Evolutionary conservation across 257 asterid species (phyloP), one percentile per base, ranked within the genome.

Genomic region (Cynanchum wilfordii): DNA sequence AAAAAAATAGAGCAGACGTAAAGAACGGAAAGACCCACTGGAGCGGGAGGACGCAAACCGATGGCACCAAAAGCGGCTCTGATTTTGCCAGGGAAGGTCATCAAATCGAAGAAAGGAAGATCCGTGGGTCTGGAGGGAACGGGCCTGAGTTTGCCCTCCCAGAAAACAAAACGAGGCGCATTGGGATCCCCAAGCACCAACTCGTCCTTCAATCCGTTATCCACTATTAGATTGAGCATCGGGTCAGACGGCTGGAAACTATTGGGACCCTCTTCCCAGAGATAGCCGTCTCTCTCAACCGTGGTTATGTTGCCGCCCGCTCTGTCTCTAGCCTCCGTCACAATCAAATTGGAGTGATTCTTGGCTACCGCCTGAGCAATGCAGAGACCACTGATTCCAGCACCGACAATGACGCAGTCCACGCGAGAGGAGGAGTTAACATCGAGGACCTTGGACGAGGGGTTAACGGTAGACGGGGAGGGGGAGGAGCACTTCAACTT

Each of bases 241-340:
- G 97, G 80, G 73, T 94, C 99, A 24, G 99, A 94, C 7, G 99
- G 99, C 80, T 94, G 99, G 79, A 94, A 94, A 79, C 99, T 94
- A 72, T 94, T 94, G 56, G 99, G 99, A 45, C 99, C 99, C 85
- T 94, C 99, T 80, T 94, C 99, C 99, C 99, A 94, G 3, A 94
- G 89, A 84, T 86, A 94, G 2, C 99, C 99, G 45, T 89, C 96
- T 78, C 84, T 87, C 71, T 87, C 93, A 45, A 88, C 78, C 45
- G 99, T 94, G 30, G 88, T 91, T 76, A 94, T 94, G 83, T 94
- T 94, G 20, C 98, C 99, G 27, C 99, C 99, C 1, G 88, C 97
- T 55, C 95, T 86, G 71, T 91, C 95, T 58, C 89, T 88, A 58
- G 97, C 96, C 75, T 94, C 99, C 71, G 97, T 94, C 70, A 94